These are phyloP conservation scores for Sarocladiaceae sp. DNA, from an alignment of 2,329 filamentous ascomycete genomes.

Conservation along the genomic window DNA sequence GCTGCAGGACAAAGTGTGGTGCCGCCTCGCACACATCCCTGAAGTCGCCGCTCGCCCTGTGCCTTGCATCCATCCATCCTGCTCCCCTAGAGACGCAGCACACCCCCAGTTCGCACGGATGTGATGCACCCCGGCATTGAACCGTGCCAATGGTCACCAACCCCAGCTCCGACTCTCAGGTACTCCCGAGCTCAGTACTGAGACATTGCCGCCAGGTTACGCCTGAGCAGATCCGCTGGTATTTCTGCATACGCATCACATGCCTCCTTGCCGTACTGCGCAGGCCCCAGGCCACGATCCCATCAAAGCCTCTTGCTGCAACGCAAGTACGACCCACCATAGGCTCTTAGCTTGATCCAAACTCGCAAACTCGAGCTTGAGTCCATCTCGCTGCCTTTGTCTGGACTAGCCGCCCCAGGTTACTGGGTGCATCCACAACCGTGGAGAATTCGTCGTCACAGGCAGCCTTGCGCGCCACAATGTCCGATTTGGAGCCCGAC, in stretches of 20 bases:
- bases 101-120: slow-evolving; percentile 5
- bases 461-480: slow-evolving; percentile 6
- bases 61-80: background rate
- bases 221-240: background rate
- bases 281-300: background rate
- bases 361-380: background rate
- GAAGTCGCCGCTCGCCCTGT: slow-evolving; percentile 2
- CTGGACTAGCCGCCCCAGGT: slow-evolving; percentile 4
- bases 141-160: slow-evolving; percentile 3
- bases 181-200: slow-evolving; percentile 5
- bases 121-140: slow-evolving; percentile 7
- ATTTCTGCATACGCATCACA: slow-evolving; percentile 2
- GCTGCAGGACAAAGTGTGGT: background rate
- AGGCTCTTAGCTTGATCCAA: background rate
- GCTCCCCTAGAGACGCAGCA: background rate
- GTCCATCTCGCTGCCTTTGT: background rate
- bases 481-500: slow-evolving; percentile 7
- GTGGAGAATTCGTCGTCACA: background rate
- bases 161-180: background rate
- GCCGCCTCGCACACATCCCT: background rate
- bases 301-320: background rate
- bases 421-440: background rate
- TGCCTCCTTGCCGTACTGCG: background rate
- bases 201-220: background rate
- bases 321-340: background rate